Conservation (phyloP, 2,329 filamentous ascomycete species). For the Botrytis paeoniae region DNA sequence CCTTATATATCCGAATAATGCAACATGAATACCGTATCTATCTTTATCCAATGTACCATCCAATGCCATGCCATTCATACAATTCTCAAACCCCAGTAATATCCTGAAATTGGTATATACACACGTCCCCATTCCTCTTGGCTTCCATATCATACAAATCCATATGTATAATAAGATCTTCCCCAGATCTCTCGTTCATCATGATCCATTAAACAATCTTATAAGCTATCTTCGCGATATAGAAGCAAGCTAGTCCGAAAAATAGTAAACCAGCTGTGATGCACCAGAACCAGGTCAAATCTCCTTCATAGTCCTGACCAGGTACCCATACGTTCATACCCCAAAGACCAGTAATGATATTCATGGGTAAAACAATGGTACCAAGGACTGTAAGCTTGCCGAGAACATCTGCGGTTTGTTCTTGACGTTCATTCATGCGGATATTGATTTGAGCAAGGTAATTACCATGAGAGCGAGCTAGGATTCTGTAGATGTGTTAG, state of each 20-base stretch:
- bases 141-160: not conserved
- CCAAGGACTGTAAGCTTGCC: constrained; percentile 93
- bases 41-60: not conserved
- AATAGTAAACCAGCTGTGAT: constrained; percentile 71
- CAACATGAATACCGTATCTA: not conserved
- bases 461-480: constrained; percentile 88
- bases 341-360: constrained; percentile 97
- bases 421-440: constrained; percentile 95
- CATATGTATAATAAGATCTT: not conserved
- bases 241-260: constrained; percentile 75
- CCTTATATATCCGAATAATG: not conserved
- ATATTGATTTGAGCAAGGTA: constrained; percentile 99
- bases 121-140: not conserved
- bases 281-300: constrained; percentile 71
- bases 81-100: not conserved
- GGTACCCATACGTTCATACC: constrained; percentile 98
- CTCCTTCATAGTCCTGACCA: constrained; percentile 77
- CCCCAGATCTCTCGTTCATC: not conserved
- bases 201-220: constrained; percentile 33
- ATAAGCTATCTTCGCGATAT: constrained; percentile 37
- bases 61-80: not conserved
- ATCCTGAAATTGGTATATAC: not conserved
- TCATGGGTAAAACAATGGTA: constrained; percentile 97
- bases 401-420: constrained; percentile 91
- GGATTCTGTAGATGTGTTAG: constrained; percentile 55